Conservation (phyloP, 768 basidiomycete species). For the Boletus pseudo-olivaceus region DNA sequence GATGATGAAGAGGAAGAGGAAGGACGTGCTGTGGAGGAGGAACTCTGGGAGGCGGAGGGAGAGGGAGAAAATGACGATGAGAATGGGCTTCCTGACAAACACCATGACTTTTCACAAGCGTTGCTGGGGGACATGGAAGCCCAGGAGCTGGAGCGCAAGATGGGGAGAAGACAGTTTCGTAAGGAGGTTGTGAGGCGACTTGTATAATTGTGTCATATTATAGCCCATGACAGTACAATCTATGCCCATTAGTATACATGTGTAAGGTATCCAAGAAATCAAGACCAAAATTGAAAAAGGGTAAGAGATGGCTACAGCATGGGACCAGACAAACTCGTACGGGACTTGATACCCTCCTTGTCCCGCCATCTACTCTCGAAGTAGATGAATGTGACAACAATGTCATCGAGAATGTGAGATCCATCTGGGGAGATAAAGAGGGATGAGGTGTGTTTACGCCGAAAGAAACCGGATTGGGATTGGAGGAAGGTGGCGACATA, state of each 20-base stretch:
- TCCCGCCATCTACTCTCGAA: conserved; percentile 32
- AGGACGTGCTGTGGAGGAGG: conserved; percentile 11
- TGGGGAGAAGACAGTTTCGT: conserved; percentile 16
- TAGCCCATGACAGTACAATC: background rate
- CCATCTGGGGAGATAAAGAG: conserved; percentile 30
- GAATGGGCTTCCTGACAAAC: background rate
- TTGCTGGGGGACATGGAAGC: conserved; percentile 6
- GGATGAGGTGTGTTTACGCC: conserved; percentile 17
- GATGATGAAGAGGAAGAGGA: conserved; percentile 4
- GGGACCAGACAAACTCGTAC: conserved; percentile 1
- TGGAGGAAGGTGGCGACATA: conserved; percentile 29
- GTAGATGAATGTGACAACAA: conserved; percentile 35
- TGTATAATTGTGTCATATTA: background rate
- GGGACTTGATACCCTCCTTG: conserved; percentile 16
- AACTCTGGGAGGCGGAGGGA: background rate
- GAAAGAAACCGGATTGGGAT: conserved; percentile 11
- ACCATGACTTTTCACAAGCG: conserved; percentile 11
- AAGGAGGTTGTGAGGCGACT: conserved; percentile 13
- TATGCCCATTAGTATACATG: background rate
- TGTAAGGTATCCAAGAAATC: background rate
- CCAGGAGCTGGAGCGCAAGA: conserved; percentile 8
- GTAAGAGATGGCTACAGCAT: background rate
- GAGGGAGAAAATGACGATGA: background rate
- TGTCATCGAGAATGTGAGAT: conserved; percentile 32
- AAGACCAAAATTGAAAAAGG: background rate